These are phyloP conservation scores for Cicer chorassanicum DNA, from an alignment of 306 rosid species.

Conservation along the genomic window DNA sequence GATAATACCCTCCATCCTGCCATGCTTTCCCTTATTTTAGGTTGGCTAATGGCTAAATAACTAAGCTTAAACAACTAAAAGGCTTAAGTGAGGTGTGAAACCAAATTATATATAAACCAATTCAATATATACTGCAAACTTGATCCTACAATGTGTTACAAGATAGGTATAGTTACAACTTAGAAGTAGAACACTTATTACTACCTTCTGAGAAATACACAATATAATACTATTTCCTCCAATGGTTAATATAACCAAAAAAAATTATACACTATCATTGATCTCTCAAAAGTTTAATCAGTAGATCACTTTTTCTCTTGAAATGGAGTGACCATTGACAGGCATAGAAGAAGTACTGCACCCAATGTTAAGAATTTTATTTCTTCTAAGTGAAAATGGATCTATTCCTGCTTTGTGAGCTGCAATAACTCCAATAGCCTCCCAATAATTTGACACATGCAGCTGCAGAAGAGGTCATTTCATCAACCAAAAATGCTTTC, in stretches of 20 bases:
- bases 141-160: background rate
- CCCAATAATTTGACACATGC: constrained; percentile 91
- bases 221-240: background rate
- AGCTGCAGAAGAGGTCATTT: constrained; percentile 59
- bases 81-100: background rate
- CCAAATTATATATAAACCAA: background rate
- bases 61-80: background rate
- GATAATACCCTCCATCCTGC: background rate
- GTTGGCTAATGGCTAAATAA: background rate
- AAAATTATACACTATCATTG: background rate
- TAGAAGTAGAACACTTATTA: constrained; percentile 6
- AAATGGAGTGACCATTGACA: constrained; percentile 57
- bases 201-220: constrained; percentile 26
- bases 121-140: background rate
- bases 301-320: constrained; percentile 43
- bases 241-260: constrained; percentile 18
- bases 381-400: constrained; percentile 77
- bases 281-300: constrained; percentile 27
- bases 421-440: constrained; percentile 86
- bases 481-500: constrained; percentile 41
- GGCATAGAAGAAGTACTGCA: constrained; percentile 40
- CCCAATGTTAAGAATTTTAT: constrained; percentile 60
- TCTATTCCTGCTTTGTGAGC: constrained; percentile 93
- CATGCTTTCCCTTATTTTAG: background rate
- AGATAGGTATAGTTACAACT: constrained; percentile 25